Conservation (phyloP, 305 asterid genomes). For the Fraxinus velutina region DNA sequence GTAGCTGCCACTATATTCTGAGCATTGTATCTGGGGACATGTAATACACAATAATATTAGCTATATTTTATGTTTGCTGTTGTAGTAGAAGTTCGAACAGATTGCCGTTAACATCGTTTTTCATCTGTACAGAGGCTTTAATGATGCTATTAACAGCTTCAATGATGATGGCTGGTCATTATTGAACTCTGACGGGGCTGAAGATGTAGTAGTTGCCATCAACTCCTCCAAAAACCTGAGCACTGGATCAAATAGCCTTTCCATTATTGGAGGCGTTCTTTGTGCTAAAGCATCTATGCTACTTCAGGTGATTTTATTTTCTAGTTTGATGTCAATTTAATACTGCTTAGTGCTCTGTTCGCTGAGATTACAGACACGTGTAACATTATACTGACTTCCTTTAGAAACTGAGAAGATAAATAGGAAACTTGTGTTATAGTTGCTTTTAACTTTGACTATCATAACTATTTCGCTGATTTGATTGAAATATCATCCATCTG, state of each 20-base stretch:
- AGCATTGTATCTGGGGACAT: not conserved
- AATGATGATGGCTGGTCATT: constrained; percentile 87
- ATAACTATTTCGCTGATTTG: not conserved
- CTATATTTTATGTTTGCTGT: not conserved
- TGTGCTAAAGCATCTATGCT: constrained; percentile 95
- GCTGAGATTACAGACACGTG: not conserved
- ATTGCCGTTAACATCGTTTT: constrained; percentile 10
- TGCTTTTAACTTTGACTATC: not conserved
- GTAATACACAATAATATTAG: not conserved
- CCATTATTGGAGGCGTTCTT: constrained; percentile 65
- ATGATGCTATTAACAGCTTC: constrained; percentile 80
- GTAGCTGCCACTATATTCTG: constrained; percentile 27
- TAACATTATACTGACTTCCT: not conserved
- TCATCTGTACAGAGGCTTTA: constrained; percentile 63
- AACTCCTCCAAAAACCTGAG: constrained; percentile 50
- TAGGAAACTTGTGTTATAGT: not conserved
- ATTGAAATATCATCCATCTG: not conserved
- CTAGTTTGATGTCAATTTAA: not conserved
- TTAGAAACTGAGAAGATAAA: not conserved
- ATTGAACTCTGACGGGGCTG: constrained; percentile 65
- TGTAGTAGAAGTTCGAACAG: not conserved
- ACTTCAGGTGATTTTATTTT: constrained; percentile 52
- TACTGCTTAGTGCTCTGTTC: not conserved
- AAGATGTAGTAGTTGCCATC: constrained; percentile 70
- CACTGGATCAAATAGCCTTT: constrained; percentile 40